Percentiles rank a stretch among this genome's conserved stretches.
These are phyloP conservation scores for Pestalotiopsis sp. DNA, from an alignment of 2,329 filamentous ascomycete genomes.

Conservation along the genomic window DNA sequence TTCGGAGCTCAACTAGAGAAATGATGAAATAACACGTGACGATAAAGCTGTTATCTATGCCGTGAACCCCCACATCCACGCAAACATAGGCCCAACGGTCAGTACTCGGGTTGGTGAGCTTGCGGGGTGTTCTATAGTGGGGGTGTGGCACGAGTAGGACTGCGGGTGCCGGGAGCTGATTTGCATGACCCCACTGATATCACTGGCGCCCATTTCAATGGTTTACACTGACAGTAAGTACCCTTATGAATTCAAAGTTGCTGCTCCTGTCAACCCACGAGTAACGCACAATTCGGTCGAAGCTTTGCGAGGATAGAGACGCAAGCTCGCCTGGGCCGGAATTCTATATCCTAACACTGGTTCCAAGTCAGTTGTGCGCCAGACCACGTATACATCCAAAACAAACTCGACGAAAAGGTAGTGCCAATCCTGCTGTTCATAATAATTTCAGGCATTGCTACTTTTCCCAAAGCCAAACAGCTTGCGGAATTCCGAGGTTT, in stretches of 20 bases:
- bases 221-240: too few relatives aligned
- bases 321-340: too few relatives aligned
- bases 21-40: slow-evolving; percentile 18
- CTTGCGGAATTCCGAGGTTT: neutral
- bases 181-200: neutral
- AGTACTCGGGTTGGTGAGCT: neutral
- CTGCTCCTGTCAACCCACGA: too few relatives aligned
- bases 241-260: too few relatives aligned
- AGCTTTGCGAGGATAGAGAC: too few relatives aligned
- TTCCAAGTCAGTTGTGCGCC: too few relatives aligned
- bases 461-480: neutral
- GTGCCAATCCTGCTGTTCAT: neutral
- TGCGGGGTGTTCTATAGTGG: too few relatives aligned
- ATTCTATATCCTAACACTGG: too few relatives aligned
- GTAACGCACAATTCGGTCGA: too few relatives aligned
- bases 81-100: neutral
- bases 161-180: neutral
- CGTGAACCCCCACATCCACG: neutral
- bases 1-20: neutral
- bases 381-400: too few relatives aligned
- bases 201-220: neutral
- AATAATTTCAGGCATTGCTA: neutral
- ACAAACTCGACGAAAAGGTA: too few relatives aligned
- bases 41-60: slow-evolving; percentile 1
- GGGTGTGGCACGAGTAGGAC: neutral